Evolutionary conservation across 345 rosid species (phyloP), one percentile per base, ranked within the genome.

Genomic region (Pistacia atlantica): DNA sequence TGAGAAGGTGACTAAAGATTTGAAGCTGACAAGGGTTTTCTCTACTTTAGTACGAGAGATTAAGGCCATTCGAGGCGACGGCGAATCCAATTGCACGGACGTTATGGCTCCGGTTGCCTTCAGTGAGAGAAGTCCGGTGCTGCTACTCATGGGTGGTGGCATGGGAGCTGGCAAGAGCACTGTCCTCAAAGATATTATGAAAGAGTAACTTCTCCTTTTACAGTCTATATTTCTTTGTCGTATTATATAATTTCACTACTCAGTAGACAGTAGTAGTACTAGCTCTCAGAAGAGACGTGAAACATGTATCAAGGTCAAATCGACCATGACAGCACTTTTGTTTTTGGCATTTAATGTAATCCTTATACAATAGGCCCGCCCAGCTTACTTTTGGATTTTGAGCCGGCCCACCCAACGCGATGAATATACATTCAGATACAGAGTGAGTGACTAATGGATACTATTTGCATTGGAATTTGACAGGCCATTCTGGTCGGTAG

Each of bases 91-190:
- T 2, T 89, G 90, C 67, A 87, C 85, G 0, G 97, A 93, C 22
- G 95, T 93, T 28, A 93, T 96, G 99, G 92, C 86, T 11, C 99
- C 98, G 12, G 87, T 86, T 64, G 93, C 93, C 22, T 93, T 87
- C 57, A 82, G 80, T 38, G 79, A 90, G 77, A 83, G 99, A 1
- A 92, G 99, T 72, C 98, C 99, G 7, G 97, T 96, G 45, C 91
- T 96, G 69, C 87, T 96, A 63, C 83, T 96, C 67, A 92, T 96
- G 99, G 99, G 99, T 10, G 99, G 99, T 3, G 99, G 99, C 11
- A 93, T 93, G 97, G 99, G 99, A 0, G 98, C 95, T 8, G 99
- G 99, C 65, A 96, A 93, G 73, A 96, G 98, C 86, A 96, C 98
- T 25, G 95, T 91, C 78, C 98, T 96, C 78, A 91, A 92, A 84